Evolutionary conservation across 805 yeast genomes (phyloP).

Genomic region (Brettanomyces bruxellensis): DNA sequence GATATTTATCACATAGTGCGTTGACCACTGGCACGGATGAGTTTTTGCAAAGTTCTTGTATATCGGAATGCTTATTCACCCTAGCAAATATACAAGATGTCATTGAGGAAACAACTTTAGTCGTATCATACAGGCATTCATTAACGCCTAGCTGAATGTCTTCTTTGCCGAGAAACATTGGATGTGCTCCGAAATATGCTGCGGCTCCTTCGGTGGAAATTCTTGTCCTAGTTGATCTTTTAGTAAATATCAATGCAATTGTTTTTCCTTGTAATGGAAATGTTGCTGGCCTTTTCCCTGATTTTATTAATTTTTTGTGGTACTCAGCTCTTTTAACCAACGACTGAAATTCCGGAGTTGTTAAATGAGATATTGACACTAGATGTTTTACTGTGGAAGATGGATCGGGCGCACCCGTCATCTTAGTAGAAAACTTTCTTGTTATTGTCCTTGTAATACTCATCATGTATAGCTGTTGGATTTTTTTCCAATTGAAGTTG

Average conservation of each 20-base stretch:
- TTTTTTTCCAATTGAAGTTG: not conserved
- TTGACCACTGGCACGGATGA: slow-evolving; percentile 89
- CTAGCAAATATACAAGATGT: slow-evolving; percentile 96
- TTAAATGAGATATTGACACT: slow-evolving; percentile 70
- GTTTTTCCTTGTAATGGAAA: slow-evolving; percentile 67
- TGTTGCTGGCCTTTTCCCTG: slow-evolving; percentile 34
- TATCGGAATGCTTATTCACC: slow-evolving; percentile 78
- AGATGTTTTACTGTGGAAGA: slow-evolving; percentile 50
- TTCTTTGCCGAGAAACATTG: slow-evolving; percentile 93
- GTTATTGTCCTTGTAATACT: slow-evolving; percentile 15
- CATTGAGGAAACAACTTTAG: slow-evolving; percentile 89
- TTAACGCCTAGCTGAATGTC: slow-evolving; percentile 96
- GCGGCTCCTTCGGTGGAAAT: slow-evolving; percentile 93
- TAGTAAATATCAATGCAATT: slow-evolving; percentile 75
- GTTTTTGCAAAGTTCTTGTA: slow-evolving; percentile 64
- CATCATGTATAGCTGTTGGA: slow-evolving; percentile 5
- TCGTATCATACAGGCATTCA: slow-evolving; percentile 82
- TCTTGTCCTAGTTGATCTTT: slow-evolving; percentile 93
- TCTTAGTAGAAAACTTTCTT: slow-evolving; percentile 19
- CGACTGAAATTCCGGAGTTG: slow-evolving; percentile 59
- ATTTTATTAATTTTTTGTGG: slow-evolving; percentile 55
- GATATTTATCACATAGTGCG: slow-evolving; percentile 86
- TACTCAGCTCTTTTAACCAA: slow-evolving; percentile 66
- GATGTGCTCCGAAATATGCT: slow-evolving; percentile 86
- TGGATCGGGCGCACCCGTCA: slow-evolving; percentile 8